Conservation (phyloP, 176 grass and related monocot species). For the Calamus simplicifolius region DNA sequence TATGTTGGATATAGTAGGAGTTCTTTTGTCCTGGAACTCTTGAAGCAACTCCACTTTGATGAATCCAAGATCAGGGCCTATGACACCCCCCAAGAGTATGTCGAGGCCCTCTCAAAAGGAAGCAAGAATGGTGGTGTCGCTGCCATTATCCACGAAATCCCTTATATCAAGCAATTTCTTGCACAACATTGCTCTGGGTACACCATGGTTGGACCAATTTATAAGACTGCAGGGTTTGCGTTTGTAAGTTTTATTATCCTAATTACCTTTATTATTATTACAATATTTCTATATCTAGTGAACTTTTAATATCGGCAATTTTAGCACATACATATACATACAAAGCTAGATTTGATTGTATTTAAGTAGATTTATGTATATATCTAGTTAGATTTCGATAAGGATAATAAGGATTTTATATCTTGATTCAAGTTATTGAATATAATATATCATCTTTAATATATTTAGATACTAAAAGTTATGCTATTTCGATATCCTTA, state of each 20-base stretch:
- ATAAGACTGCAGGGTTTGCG: constrained; percentile 44
- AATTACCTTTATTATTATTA: neutral
- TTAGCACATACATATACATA: no score
- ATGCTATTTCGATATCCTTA: no score
- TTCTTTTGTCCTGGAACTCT: constrained; percentile 33
- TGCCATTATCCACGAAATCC: constrained; percentile 36
- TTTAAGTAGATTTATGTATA: no score
- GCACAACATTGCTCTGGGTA: constrained; percentile 32
- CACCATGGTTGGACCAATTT: constrained; percentile 53
- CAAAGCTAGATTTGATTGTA: no score
- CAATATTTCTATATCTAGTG: neutral
- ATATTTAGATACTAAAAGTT: no score
- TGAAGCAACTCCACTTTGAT: constrained; percentile 32
- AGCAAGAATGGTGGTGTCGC: constrained; percentile 49
- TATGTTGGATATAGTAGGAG: constrained; percentile 25
- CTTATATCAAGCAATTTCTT: constrained; percentile 53
- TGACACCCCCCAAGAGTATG: constrained; percentile 8
- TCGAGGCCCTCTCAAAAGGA: constrained; percentile 37
- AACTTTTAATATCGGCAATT: no score
- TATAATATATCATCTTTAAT: no score
- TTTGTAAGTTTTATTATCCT: constrained; percentile 34
- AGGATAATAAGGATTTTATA: no score
- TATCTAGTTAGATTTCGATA: no score
- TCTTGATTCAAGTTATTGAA: no score
- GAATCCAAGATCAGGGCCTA: constrained; percentile 31